These are phyloP conservation scores for Ogataea nonfermentans DNA, from an alignment of 805 yeast species.

Conservation along the genomic window DNA sequence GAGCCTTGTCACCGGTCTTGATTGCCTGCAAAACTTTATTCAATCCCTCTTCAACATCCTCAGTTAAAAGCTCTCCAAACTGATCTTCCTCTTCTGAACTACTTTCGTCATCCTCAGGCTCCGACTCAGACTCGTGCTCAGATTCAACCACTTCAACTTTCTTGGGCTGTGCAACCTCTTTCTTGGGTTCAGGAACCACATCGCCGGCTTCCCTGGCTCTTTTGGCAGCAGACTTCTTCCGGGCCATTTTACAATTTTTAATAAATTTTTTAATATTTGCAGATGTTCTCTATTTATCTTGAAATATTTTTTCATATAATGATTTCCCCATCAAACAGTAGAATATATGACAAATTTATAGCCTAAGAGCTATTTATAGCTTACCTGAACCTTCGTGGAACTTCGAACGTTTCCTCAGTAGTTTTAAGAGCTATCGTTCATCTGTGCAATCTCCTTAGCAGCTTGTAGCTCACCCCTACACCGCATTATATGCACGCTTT, in stretches of 20 bases:
- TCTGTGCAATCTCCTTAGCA: conserved; percentile 1
- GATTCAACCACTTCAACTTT: not conserved
- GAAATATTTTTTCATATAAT: not conserved
- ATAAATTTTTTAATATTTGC: conserved; percentile 16
- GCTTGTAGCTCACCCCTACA: not conserved
- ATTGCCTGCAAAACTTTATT: conserved; percentile 69
- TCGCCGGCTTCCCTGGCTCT: conserved; percentile 41
- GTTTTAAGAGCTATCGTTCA: no score
- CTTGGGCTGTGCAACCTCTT: conserved; percentile 19
- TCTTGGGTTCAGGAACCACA: not conserved
- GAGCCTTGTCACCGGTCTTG: conserved; percentile 58
- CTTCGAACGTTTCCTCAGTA: no score
- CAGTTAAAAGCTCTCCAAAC: conserved; percentile 82
- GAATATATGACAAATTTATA: no score
- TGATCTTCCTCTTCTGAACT: conserved; percentile 82
- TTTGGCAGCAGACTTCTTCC: conserved; percentile 84
- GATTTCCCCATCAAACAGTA: no score
- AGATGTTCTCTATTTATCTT: no score
- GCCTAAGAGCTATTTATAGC: no score
- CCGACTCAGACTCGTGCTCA: conserved; percentile 18
- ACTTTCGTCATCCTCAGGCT: conserved; percentile 30
- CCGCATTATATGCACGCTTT: conserved; percentile 7
- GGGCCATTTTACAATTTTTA: conserved; percentile 51
- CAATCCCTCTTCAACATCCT: conserved; percentile 79
- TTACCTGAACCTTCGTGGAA: no score